Base-by-base conservation (phyloP, 2,329 filamentous ascomycete species). In the Delphinella strobiligena region DNA sequence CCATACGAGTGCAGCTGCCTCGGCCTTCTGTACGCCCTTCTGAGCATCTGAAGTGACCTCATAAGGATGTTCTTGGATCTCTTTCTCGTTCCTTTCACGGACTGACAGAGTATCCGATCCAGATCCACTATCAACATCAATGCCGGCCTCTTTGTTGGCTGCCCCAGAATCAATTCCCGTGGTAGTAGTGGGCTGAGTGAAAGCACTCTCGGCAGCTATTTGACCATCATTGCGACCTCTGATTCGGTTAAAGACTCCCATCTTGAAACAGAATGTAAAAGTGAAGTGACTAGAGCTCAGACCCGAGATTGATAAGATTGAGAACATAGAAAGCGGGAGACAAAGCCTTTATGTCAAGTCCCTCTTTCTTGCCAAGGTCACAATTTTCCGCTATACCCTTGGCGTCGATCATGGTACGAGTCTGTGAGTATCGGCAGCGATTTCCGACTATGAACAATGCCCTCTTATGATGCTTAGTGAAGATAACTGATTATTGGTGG, bases 1-100 rank as follows among this genome's bases (percentile, higher is more conserved):
- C 53, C 53, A 56, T 5, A 54, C 52, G 17, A 55, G 48, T 3
- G 53, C 51, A 19, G 50, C 49, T 22, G 52, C 53, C 40, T 56
- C 53, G 12, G 51, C 51, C 41, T 56, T 56, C 41, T 56, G 45
- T 4, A 53, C 47, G 47, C 53, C 53, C 19, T 41, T 22, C 24
- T 54, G 49, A 7, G 50, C 52, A 44, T 50, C 45, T 16, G 34
- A 36, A 12, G 22, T 27, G 22, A 27, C 12, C 7, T 7, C 7
- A 12, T 27, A 7, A 12, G 22, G 22, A 27, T 27, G 22, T 27
- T 7, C 22, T 27, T 27, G 22, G 22, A 27, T 27, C 12, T 27
- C 22, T 12, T 27, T 27, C 12, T 27, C 22, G 12, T 27, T 27
- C 22, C 22, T 27, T 12, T 27, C 22, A 7, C 12, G 7, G 7